Percentiles rank a stretch among this genome's conserved stretches.
phyloP scores from a whole-genome alignment of 2,329 filamentous ascomycete genomes.

The Colletotrichum gloeosporioides region DNA sequence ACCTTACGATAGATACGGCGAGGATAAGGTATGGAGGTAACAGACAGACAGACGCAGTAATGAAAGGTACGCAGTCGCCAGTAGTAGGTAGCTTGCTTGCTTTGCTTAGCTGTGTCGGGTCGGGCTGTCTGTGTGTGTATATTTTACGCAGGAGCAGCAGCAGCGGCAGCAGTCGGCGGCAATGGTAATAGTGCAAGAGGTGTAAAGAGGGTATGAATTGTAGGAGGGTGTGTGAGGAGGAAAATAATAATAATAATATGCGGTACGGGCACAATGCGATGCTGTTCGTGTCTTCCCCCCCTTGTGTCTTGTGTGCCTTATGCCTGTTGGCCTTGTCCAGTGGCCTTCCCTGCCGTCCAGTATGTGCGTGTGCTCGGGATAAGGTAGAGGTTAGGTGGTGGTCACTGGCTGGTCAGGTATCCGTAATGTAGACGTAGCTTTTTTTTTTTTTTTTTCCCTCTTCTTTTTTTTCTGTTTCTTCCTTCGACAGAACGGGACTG shows the following conservation, averaged over 20 bases:
- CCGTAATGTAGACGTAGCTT: background rate
- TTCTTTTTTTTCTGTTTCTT: background rate
- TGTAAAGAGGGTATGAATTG: slow-evolving; percentile 16
- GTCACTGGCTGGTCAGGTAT: background rate
- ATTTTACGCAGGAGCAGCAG: background rate
- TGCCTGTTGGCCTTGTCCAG: background rate
- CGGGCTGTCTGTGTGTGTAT: background rate
- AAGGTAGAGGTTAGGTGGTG: background rate
- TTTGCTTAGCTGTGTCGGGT: background rate
- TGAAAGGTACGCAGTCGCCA: background rate
- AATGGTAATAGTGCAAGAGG: background rate
- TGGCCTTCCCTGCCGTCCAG: background rate
- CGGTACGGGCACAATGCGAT: background rate
- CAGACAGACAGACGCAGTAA: background rate
- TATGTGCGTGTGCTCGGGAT: background rate
- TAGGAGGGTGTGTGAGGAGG: slow-evolving; percentile 23
- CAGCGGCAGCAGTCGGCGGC: background rate
- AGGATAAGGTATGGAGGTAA: background rate
- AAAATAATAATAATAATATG: slow-evolving; percentile 4
- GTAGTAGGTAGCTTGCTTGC: background rate
- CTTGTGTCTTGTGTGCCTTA: background rate
- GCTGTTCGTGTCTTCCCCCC: background rate
- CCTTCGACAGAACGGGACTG: background rate
- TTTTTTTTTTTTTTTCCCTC: background rate
- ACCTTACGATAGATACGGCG: background rate